Evolutionary conservation across 192 early-diverging fungal genomes (phyloP).

Genomic region (Podochytrium sp.): DNA sequence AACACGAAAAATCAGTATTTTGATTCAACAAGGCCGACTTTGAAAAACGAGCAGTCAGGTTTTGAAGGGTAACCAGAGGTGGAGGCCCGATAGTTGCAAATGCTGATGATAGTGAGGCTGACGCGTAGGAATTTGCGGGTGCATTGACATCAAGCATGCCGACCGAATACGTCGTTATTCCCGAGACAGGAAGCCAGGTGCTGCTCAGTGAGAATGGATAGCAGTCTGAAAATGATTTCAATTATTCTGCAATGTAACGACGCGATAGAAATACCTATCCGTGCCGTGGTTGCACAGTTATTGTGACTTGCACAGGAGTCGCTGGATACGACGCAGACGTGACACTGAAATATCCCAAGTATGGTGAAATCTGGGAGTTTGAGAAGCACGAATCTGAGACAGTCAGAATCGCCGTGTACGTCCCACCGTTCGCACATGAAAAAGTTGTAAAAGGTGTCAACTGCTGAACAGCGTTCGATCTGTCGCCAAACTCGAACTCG

Average conservation of each 20-base stretch:
- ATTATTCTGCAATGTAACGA: too few species aligned
- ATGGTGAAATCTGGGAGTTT: too few species aligned
- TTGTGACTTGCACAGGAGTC: too few species aligned
- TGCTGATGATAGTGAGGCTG: neutral
- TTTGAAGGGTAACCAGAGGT: neutral
- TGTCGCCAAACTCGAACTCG: slow-evolving; percentile 24
- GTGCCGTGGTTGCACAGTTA: too few species aligned
- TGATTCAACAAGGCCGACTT: too few species aligned
- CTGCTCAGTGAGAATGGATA: slow-evolving; percentile 5
- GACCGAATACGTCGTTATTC: neutral
- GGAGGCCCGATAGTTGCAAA: slow-evolving; percentile 1
- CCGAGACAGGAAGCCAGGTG: neutral
- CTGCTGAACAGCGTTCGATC: neutral
- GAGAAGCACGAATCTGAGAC: slow-evolving; percentile 12
- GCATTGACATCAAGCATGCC: neutral
- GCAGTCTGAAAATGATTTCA: neutral
- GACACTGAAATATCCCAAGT: too few species aligned
- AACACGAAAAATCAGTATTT: neutral
- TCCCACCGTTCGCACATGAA: neutral
- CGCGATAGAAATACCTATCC: too few species aligned
- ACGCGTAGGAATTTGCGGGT: neutral
- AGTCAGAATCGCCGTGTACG: neutral
- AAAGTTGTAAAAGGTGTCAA: too few species aligned
- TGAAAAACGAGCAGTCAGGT: too few species aligned
- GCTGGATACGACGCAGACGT: too few species aligned